A percentile compares a stretch with the other conserved stretches of the same genome.
Evolutionary conservation across 2,329 filamentous ascomycete genomes (phyloP).

Genomic region (Zasmidium cellare): DNA sequence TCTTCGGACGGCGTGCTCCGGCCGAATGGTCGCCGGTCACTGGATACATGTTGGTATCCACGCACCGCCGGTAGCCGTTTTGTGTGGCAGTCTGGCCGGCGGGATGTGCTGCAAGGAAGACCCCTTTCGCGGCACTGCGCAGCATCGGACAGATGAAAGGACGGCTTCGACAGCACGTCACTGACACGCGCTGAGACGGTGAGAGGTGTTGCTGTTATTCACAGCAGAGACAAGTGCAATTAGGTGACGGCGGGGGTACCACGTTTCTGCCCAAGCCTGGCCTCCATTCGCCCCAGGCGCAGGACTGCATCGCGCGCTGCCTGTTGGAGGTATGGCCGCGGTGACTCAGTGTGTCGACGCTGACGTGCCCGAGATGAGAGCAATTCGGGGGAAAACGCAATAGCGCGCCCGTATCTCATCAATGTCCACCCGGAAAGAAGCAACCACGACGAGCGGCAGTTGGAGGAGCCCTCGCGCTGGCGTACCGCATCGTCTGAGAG

Average conservation of each 20-base stretch:
- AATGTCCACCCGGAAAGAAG: background rate
- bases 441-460: background rate
- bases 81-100: conserved; percentile 8
- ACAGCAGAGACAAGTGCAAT: conserved; percentile 1
- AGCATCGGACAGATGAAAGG: conserved; percentile 10
- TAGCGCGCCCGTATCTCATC: background rate
- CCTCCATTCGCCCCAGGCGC: background rate
- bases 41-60: conserved; percentile 3
- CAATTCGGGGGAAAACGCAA: background rate
- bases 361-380: background rate
- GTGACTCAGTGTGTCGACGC: background rate
- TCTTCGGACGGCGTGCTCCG: conserved; percentile 10
- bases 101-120: conserved; percentile 19
- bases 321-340: background rate
- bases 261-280: conserved; percentile 7
- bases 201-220: conserved; percentile 1
- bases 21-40: conserved; percentile 11
- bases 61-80: conserved; percentile 18
- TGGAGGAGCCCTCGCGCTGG: conserved; percentile 2
- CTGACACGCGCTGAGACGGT: conserved; percentile 14
- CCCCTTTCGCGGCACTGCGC: conserved; percentile 8
- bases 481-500: conserved; percentile 12
- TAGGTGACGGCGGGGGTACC: conserved; percentile 11
- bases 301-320: background rate
- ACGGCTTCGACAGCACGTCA: conserved; percentile 20